A percentile compares a stretch with the other conserved stretches of the same genome.
phyloP scores from a whole-genome alignment of 2,329 filamentous ascomycete genomes.

The Cytospora chrysosperma region DNA sequence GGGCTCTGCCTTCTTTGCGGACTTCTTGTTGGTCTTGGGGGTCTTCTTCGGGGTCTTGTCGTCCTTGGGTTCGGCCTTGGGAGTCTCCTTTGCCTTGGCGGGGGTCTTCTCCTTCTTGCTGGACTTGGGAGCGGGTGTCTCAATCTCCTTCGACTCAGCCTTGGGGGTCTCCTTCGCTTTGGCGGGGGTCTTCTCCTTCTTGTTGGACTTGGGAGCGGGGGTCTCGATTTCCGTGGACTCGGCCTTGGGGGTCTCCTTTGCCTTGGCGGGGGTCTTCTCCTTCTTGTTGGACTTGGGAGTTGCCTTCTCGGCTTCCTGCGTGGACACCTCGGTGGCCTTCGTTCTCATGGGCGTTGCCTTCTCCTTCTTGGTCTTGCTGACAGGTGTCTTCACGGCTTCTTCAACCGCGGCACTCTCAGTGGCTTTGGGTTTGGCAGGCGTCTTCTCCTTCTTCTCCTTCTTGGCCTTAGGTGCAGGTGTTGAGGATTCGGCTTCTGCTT shows the following conservation, averaged over 20 bases:
- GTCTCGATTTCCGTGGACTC: neutral
- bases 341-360: too few relatives aligned
- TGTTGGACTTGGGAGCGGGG: slow-evolving; percentile 20
- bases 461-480: slow-evolving; percentile 16
- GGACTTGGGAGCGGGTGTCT: neutral
- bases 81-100: slow-evolving; percentile 3
- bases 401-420: neutral
- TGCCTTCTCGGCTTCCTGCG: neutral
- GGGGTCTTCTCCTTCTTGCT: slow-evolving; percentile 5
- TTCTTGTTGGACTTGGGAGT: slow-evolving; percentile 13
- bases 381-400: slow-evolving; percentile 14
- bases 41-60: slow-evolving; percentile 14
- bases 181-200: slow-evolving; percentile 22
- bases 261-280: slow-evolving; percentile 16
- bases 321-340: neutral
- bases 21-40: slow-evolving; percentile 13
- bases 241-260: slow-evolving; percentile 3
- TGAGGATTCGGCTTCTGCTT: neutral
- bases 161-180: slow-evolving; percentile 11
- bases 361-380: neutral
- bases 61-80: slow-evolving; percentile 10
- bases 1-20: slow-evolving; percentile 21
- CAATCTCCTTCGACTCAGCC: slow-evolving; percentile 6
- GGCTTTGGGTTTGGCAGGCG: slow-evolving; percentile 5
- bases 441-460: slow-evolving; percentile 9